phyloP scores from a whole-genome alignment of 257 asterid species.

The Nicotiana undulata region DNA sequence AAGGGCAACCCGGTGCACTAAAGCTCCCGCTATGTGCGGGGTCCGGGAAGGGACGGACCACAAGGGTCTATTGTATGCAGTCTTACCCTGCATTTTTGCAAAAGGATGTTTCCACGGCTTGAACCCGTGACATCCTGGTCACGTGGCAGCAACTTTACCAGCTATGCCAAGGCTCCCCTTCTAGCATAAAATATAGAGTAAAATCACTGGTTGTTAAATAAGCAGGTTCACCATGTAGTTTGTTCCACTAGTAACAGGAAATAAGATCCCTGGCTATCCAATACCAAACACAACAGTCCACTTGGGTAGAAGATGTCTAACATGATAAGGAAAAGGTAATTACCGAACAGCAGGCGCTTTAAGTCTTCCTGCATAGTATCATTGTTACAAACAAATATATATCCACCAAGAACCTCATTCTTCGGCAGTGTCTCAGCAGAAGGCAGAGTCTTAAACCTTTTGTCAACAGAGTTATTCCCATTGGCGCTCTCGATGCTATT shows the following conservation, averaged over 20 bases:
- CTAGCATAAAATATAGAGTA: not conserved
- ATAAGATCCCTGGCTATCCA: not conserved
- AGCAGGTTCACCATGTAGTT: not conserved
- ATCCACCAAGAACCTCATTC: slow-evolving; percentile 92
- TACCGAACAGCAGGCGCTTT: slow-evolving; percentile 89
- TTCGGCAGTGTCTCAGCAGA: slow-evolving; percentile 90
- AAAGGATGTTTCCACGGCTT: no score
- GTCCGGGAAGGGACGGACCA: no score
- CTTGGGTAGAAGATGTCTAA: not conserved
- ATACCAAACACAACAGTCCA: not conserved
- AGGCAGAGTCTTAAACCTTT: slow-evolving; percentile 95
- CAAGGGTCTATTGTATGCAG: no score
- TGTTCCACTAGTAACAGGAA: not conserved
- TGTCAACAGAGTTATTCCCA: slow-evolving; percentile 47
- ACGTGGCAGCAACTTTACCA: no score
- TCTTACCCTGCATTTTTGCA: no score
- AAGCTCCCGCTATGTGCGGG: no score
- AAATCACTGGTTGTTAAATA: not conserved
- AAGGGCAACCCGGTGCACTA: no score
- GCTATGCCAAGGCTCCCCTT: not conserved
- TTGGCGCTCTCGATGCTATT: slow-evolving; percentile 41
- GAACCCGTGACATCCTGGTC: no score
- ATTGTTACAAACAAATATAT: slow-evolving; percentile 92
- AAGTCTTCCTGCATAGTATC: slow-evolving; percentile 97
- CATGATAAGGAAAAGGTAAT: slow-evolving; percentile 9